Percentiles rank a stretch among this genome's conserved stretches.
Conservation (phyloP, 225 moss, liverwort and hornwort genomes). For the Asterella californica region DNA sequence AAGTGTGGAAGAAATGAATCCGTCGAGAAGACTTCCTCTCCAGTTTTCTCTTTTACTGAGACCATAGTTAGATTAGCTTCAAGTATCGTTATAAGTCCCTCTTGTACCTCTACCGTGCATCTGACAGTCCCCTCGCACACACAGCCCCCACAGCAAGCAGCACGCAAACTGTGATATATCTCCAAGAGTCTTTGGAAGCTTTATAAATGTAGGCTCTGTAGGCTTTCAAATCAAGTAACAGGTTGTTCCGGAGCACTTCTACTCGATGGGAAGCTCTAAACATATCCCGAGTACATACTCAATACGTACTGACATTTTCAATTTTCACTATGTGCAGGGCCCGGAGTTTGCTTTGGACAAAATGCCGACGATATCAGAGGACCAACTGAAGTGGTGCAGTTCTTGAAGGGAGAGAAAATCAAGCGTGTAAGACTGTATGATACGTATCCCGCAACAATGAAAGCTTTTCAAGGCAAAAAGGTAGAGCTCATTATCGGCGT, state of each 20-base stretch:
- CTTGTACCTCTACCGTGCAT: background rate
- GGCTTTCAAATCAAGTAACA: too few relatives aligned
- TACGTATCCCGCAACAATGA: background rate
- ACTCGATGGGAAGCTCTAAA: background rate
- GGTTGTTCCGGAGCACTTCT: background rate
- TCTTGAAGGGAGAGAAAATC: conserved; percentile 5
- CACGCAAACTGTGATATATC: too few relatives aligned
- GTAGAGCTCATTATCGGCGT: conserved; percentile 17
- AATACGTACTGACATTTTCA: background rate
- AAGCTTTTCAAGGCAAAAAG: background rate
- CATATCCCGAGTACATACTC: background rate
- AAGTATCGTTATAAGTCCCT: background rate
- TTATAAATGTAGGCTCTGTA: too few relatives aligned
- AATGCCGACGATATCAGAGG: conserved; percentile 8
- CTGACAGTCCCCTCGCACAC: too few relatives aligned
- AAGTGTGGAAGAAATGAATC: too few relatives aligned
- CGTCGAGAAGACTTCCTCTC: too few relatives aligned
- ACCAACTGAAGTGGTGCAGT: conserved; percentile 5
- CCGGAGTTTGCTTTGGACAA: conserved; percentile 14
- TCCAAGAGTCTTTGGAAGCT: too few relatives aligned
- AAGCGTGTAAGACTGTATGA: conserved; percentile 14
- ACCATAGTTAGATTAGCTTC: background rate
- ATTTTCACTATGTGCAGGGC: conserved; percentile 3
- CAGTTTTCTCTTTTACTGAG: too few relatives aligned
- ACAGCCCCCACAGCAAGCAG: too few relatives aligned